Evolutionary conservation across 2,329 filamentous ascomycete genomes (phyloP).

Genomic region (Pseudomassariella vexata): DNA sequence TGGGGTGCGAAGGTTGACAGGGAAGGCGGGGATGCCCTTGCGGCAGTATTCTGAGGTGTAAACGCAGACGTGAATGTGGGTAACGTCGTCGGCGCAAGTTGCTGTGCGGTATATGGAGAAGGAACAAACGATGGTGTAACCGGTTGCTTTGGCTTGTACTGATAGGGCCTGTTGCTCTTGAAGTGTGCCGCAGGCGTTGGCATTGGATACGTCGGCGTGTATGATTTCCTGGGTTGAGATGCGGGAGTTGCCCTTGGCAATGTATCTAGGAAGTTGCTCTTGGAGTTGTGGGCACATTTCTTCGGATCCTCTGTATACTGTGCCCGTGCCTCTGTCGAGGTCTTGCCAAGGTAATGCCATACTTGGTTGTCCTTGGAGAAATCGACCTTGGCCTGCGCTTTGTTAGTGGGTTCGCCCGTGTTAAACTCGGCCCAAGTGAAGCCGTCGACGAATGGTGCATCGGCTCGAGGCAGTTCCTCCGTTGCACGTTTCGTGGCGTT

Average conservation of each 20-base stretch:
- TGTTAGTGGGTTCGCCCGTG: slow-evolving; percentile 50
- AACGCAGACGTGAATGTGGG: slow-evolving; percentile 8
- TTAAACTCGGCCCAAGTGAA: slow-evolving; percentile 79
- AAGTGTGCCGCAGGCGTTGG: slow-evolving; percentile 12
- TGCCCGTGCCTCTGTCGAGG: slow-evolving; percentile 83
- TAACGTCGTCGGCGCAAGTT: slow-evolving; percentile 24
- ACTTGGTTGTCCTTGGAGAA: slow-evolving; percentile 67
- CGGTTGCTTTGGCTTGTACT: slow-evolving; percentile 26
- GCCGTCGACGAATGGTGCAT: slow-evolving; percentile 61
- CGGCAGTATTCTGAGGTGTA: slow-evolving; percentile 5
- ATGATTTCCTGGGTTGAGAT: slow-evolving; percentile 19
- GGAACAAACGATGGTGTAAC: slow-evolving; percentile 14
- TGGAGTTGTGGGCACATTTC: slow-evolving; percentile 56
- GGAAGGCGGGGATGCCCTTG: slow-evolving; percentile 5
- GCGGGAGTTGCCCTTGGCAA: slow-evolving; percentile 44
- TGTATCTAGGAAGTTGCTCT: slow-evolving; percentile 68
- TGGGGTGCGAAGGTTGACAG: slow-evolving; percentile 6
- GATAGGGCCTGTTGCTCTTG: slow-evolving; percentile 26
- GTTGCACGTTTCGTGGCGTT: slow-evolving; percentile 57
- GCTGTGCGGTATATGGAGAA: slow-evolving; percentile 24
- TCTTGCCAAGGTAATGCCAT: slow-evolving; percentile 83
- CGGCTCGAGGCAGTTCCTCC: slow-evolving; percentile 58
- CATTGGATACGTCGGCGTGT: slow-evolving; percentile 19
- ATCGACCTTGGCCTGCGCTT: slow-evolving; percentile 63
- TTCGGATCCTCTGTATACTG: slow-evolving; percentile 79